Evolutionary conservation across 805 yeast genomes (phyloP).

Genomic region (Grigorovia jiainica): DNA sequence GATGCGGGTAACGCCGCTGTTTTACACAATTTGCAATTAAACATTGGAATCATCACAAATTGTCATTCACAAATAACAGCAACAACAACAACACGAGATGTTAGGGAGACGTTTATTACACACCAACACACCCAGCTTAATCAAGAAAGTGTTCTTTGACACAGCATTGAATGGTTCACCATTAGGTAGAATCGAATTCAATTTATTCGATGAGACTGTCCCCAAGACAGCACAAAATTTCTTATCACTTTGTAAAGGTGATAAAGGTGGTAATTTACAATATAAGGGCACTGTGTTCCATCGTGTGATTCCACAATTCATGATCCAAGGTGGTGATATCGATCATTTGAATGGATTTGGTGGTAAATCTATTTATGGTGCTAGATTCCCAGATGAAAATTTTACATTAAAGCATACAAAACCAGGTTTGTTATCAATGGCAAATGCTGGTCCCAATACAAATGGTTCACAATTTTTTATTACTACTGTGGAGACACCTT

Average conservation of each 20-base stretch:
- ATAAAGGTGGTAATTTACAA: slow-evolving; percentile 63
- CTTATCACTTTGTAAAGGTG: slow-evolving; percentile 81
- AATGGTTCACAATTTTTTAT: slow-evolving; percentile 88
- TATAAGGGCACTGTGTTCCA: slow-evolving; percentile 82
- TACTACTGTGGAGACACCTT: slow-evolving; percentile 68
- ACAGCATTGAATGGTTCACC: slow-evolving; percentile 46
- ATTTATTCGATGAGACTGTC: slow-evolving; percentile 33
- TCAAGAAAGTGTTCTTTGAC: slow-evolving; percentile 49
- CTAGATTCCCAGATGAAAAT: slow-evolving; percentile 51
- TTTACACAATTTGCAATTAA: too few relatives aligned
- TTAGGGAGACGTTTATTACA: slow-evolving; percentile 38
- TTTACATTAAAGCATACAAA: slow-evolving; percentile 63
- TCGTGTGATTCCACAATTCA: slow-evolving; percentile 89
- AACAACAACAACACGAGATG: too few relatives aligned
- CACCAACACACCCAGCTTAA: slow-evolving; percentile 35
- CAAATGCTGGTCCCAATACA: slow-evolving; percentile 88
- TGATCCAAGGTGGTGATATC: slow-evolving; percentile 94
- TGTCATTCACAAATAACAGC: too few relatives aligned
- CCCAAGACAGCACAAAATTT: slow-evolving; percentile 79
- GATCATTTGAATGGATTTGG: slow-evolving; percentile 86
- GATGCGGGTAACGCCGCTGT: too few relatives aligned
- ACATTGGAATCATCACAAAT: too few relatives aligned
- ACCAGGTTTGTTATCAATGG: slow-evolving; percentile 84
- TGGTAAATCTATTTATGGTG: slow-evolving; percentile 80
- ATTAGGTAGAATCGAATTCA: slow-evolving; percentile 28